These are phyloP conservation scores for Chlamydomonas reinhardtii DNA, from an alignment of 163 green algal species.

Conservation along the genomic window DNA sequence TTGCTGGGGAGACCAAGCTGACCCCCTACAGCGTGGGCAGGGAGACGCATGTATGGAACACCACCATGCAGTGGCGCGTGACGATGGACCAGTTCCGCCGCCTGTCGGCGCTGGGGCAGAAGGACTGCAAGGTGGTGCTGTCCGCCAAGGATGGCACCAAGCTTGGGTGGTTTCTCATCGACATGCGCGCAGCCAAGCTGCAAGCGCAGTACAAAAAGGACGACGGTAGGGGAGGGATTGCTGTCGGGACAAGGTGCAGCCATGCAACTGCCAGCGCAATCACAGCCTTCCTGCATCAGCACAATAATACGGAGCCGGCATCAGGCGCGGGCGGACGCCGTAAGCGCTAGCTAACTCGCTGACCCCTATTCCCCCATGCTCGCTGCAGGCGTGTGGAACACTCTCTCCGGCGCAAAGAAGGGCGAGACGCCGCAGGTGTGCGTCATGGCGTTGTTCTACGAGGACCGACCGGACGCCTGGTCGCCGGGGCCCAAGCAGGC, in stretches of 20 bases:
- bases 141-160: conserved; percentile 54
- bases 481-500: background rate
- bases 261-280: too few relatives aligned
- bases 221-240: conserved; percentile 37
- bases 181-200: conserved; percentile 68
- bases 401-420: conserved; percentile 12
- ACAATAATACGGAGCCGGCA: too few relatives aligned
- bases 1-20: conserved; percentile 56
- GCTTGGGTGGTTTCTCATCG: conserved; percentile 70
- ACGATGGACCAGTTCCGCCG: conserved; percentile 53
- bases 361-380: too few relatives aligned
- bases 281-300: too few relatives aligned
- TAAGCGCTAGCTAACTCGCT: too few relatives aligned
- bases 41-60: conserved; percentile 61
- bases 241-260: background rate
- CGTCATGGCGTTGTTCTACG: conserved; percentile 27
- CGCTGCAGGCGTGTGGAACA: conserved; percentile 34
- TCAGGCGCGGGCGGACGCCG: too few relatives aligned
- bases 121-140: conserved; percentile 58
- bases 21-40: conserved; percentile 58
- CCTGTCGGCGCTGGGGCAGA: conserved; percentile 38
- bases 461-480: conserved; percentile 27
- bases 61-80: conserved; percentile 53
- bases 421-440: conserved; percentile 42
- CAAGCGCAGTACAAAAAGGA: conserved; percentile 62